phyloP scores from a whole-genome alignment of 306 rosid genomes.

The Rosa persica region DNA sequence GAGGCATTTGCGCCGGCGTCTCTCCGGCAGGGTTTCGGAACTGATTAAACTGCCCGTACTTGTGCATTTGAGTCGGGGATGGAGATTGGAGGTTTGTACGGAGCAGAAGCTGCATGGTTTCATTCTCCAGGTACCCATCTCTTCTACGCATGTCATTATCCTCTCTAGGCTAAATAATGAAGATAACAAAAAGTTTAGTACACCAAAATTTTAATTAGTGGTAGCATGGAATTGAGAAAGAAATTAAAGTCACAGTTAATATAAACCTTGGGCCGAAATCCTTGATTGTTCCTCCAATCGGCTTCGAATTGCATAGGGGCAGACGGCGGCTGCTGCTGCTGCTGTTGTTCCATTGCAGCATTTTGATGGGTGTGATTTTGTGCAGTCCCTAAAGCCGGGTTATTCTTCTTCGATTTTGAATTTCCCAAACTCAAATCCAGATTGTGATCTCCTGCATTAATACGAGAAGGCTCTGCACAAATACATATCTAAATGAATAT shows the following conservation, averaged over 20 bases:
- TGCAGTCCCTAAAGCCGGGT: background rate
- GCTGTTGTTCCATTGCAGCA: conserved; percentile 13
- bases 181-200: background rate
- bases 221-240: background rate
- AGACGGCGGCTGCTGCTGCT: background rate
- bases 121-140: conserved; percentile 37
- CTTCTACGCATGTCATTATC: conserved; percentile 13
- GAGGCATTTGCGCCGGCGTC: conserved; percentile 46
- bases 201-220: background rate
- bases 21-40: conserved; percentile 26
- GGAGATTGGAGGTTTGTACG: conserved; percentile 47
- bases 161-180: conserved; percentile 3
- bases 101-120: conserved; percentile 37
- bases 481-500: background rate
- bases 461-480: conserved; percentile 14
- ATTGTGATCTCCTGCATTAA: conserved; percentile 30
- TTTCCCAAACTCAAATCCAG: conserved; percentile 49
- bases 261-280: conserved; percentile 30
- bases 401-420: conserved; percentile 29
- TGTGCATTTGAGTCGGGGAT: conserved; percentile 46
- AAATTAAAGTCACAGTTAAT: background rate
- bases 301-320: conserved; percentile 10
- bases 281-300: conserved; percentile 35
- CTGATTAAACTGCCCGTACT: conserved; percentile 49
- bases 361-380: conserved; percentile 16